phyloP scores from a whole-genome alignment of 2,329 filamentous ascomycete species.

The Myrmaecium sp. region DNA sequence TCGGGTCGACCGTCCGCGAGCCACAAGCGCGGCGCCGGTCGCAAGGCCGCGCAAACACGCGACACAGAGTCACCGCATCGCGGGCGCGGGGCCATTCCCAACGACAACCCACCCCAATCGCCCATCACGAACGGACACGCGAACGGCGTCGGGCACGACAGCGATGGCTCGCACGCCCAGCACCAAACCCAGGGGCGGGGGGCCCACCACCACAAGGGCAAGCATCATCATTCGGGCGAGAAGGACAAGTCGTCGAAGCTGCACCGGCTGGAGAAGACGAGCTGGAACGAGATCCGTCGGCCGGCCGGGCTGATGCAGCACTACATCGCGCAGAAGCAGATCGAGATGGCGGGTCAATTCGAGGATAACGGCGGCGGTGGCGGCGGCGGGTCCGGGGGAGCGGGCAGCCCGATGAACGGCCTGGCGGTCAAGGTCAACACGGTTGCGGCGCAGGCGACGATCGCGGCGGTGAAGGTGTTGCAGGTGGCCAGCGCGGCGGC shows the following conservation, averaged over 20 bases:
- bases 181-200: too few relatives aligned
- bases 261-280: constrained; percentile 42
- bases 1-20: too few relatives aligned
- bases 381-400: too few relatives aligned
- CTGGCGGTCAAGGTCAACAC: too few relatives aligned
- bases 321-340: constrained; percentile 76
- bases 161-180: too few relatives aligned
- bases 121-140: constrained; percentile 23
- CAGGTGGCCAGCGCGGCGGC: constrained; percentile 10
- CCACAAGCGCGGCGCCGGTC: too few relatives aligned
- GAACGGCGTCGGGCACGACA: constrained; percentile 37
- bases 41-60: too few relatives aligned
- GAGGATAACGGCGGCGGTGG: too few relatives aligned
- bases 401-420: too few relatives aligned
- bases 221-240: constrained; percentile 24
- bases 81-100: too few relatives aligned
- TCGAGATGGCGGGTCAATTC: constrained; percentile 64
- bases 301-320: constrained; percentile 72
- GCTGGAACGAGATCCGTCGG: constrained; percentile 75
- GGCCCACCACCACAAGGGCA: too few relatives aligned
- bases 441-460: constrained; percentile 5
- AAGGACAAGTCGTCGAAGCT: constrained; percentile 37
- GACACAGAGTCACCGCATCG: too few relatives aligned
- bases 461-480: constrained; percentile 12
- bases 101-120: constrained; percentile 12